phyloP scores from a whole-genome alignment of 1,284 basidiomycete species.

The Abortiporus biennis region DNA sequence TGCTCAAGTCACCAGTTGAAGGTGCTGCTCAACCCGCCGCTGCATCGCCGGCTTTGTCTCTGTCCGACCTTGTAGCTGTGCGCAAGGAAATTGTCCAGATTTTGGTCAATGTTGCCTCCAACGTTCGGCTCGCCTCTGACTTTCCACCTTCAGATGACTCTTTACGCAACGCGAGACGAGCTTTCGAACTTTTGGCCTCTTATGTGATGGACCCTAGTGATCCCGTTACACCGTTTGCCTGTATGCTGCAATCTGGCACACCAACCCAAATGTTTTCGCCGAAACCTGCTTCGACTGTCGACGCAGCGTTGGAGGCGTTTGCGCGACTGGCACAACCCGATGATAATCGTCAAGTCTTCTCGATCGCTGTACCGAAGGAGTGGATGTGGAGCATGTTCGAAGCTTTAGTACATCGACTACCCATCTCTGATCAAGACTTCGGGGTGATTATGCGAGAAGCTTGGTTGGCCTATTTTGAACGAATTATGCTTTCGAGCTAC shows the following conservation, averaged over 20 bases:
- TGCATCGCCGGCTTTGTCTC: conserved; percentile 51
- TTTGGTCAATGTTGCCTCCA: conserved; percentile 58
- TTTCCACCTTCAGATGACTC: conserved; percentile 30
- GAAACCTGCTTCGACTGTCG: conserved; percentile 58
- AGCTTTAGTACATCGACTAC: conserved; percentile 76
- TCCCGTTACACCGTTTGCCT: conserved; percentile 55
- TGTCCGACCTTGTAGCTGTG: conserved; percentile 66
- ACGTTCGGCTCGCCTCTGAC: conserved; percentile 40
- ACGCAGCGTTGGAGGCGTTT: conserved; percentile 80
- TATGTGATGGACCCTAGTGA: conserved; percentile 70
- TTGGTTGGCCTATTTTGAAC: conserved; percentile 79
- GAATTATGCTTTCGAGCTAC: conserved; percentile 77
- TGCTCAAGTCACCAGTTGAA: conserved; percentile 33
- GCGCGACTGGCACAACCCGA: conserved; percentile 75
- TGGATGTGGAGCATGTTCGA: conserved; percentile 63
- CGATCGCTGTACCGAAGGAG: conserved; percentile 48
- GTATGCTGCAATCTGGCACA: conserved; percentile 44
- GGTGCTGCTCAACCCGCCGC: conserved; percentile 36
- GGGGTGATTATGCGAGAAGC: conserved; percentile 53
- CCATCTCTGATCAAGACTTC: conserved; percentile 75
- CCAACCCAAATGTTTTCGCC: conserved; percentile 31
- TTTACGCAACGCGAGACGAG: conserved; percentile 41
- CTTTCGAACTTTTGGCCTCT: conserved; percentile 69
- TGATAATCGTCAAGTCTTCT: conserved; percentile 72
- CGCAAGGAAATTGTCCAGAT: conserved; percentile 78